A percentile compares a stretch with the other conserved stretches of the same genome.
These are phyloP conservation scores for Parachlorella kessleri DNA, from an alignment of 139 green algal genomes.

Conservation along the genomic window DNA sequence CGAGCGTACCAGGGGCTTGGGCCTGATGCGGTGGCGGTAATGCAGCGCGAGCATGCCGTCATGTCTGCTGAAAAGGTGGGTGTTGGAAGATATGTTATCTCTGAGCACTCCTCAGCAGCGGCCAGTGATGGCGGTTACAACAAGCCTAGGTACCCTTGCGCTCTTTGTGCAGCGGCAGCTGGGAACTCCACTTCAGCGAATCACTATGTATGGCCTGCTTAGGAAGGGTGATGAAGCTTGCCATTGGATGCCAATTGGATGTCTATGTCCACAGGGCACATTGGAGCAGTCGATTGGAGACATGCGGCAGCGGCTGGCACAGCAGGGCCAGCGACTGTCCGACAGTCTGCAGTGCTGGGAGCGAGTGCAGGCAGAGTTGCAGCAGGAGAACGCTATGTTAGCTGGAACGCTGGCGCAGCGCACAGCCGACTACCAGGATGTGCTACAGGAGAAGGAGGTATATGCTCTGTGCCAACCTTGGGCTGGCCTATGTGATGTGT, in stretches of 20 bases:
- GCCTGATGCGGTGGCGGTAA: not conserved
- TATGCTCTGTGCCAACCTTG: too few relatives aligned
- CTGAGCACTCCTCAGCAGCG: too few relatives aligned
- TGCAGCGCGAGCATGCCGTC: not conserved
- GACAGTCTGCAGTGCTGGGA: conserved; percentile 15
- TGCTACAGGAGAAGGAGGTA: conserved; percentile 25
- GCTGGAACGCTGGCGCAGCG: conserved; percentile 6
- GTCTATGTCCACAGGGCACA: too few relatives aligned
- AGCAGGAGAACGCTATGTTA: conserved; percentile 12
- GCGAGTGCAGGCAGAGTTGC: conserved; percentile 21
- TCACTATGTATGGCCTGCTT: too few relatives aligned
- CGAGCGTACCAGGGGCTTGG: conserved; percentile 3
- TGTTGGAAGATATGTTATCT: too few relatives aligned
- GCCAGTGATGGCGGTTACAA: too few relatives aligned
- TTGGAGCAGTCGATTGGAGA: not conserved
- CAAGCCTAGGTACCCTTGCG: too few relatives aligned
- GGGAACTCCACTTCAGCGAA: too few relatives aligned
- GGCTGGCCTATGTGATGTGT: too few relatives aligned
- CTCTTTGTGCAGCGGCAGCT: too few relatives aligned
- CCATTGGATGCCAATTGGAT: too few relatives aligned
- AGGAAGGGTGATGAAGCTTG: too few relatives aligned
- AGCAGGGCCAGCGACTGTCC: not conserved
- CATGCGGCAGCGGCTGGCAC: not conserved
- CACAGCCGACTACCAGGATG: not conserved
- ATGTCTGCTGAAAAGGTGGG: not conserved